Base-by-base conservation (phyloP, 148 eudicot species). In the Camellia granthamiana region DNA sequence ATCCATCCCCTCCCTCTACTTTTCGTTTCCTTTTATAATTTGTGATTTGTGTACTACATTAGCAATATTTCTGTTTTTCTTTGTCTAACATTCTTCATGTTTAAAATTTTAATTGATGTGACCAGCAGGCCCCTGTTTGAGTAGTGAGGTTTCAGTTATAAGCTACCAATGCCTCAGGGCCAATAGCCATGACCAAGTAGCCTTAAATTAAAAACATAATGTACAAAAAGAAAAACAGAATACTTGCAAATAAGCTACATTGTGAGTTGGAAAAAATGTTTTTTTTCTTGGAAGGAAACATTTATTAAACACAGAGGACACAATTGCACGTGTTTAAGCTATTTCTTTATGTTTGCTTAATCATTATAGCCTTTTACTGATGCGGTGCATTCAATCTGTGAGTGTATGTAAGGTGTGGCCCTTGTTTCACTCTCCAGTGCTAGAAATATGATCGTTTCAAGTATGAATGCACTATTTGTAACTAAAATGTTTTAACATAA, bases 171-270 rank as follows among this genome's bases (percentile, higher is more conserved):
- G 19, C 78, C 66, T 60, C 38, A 6, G 42, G 55, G 51, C 44
- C 69, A 65, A 49, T 21, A 46, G 30, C 74, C 74, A 47, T 70
- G 56, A 16, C 56, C 52, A 70, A 47, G n/a, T 52, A 61, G 10
- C 70, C 6, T 47, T 47, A 41, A 61, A n/a, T 51, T 7, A 42
- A 59, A 38, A 65, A 44, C 11, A 62, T 51, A 49, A 15, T 51
- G 60, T 30, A 16, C 13, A 63, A n/a, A 70, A 3, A n/a, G 23
- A 69, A 46, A 43, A 46, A 55, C 1, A 5, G 7, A 78, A 8
- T 55, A 54, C 66, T 52, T 54, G 55, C 64, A 56, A 69, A 41
- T 78, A 42, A 52, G 75, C 66, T 69, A 69, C 43, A 12, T 66
- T 8, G 62, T n/a, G 79, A 55, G 16, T 41, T 12, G 21, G 19